phyloP scores from a whole-genome alignment of 257 asterid species.

The Eucommia ulmoides region DNA sequence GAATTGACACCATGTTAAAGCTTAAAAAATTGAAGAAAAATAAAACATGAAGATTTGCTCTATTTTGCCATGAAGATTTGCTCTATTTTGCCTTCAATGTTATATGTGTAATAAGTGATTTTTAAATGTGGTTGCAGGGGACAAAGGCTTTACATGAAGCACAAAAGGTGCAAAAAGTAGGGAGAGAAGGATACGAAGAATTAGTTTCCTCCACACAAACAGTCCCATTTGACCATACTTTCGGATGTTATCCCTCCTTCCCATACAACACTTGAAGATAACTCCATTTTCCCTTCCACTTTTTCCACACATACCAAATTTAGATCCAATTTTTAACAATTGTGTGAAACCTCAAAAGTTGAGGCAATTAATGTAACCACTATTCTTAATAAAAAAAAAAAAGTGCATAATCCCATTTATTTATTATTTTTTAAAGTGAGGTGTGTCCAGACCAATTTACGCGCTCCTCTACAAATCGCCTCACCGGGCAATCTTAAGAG shows the following conservation, averaged over 20 bases:
- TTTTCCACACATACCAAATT: background rate
- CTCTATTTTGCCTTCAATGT: too few relatives aligned
- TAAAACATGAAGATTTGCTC: background rate
- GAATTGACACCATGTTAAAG: background rate
- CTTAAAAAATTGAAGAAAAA: background rate
- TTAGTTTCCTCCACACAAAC: conserved; percentile 19
- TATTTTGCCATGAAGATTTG: too few relatives aligned
- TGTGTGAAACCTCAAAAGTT: too few relatives aligned
- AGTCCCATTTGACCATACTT: conserved; percentile 25
- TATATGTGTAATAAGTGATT: too few relatives aligned
- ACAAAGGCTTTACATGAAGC: conserved; percentile 54
- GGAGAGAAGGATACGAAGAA: conserved; percentile 30
- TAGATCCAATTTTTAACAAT: too few relatives aligned
- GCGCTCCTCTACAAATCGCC: too few relatives aligned
- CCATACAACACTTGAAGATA: conserved; percentile 38
- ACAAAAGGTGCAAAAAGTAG: conserved; percentile 28
- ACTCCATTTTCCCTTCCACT: conserved; percentile 6
- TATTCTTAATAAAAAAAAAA: too few relatives aligned
- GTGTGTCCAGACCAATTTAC: too few relatives aligned
- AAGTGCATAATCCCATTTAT: too few relatives aligned
- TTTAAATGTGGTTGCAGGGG: conserved; percentile 54
- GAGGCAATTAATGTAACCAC: too few relatives aligned
- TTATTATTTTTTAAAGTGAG: too few relatives aligned
- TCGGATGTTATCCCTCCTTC: conserved; percentile 28
- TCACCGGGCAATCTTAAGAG: too few relatives aligned